These are phyloP conservation scores for Diaporthe sp. DNA, from an alignment of 2,329 filamentous ascomycete genomes.

Conservation along the genomic window DNA sequence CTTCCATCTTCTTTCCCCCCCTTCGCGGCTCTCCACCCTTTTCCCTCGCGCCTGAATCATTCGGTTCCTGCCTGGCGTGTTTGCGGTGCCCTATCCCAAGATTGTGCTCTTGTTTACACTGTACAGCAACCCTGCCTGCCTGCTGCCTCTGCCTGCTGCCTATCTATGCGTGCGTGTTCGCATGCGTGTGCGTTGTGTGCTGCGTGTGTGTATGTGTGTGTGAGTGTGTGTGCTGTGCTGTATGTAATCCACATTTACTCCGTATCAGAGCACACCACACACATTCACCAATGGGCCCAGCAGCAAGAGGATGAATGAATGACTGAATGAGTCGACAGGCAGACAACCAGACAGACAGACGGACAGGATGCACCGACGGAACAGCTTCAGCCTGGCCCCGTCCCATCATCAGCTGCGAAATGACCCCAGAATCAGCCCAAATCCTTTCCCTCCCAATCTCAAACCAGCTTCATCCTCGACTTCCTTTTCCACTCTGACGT, in stretches of 20 bases:
- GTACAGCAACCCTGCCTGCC: background rate
- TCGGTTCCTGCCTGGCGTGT: background rate
- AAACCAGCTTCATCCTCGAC: background rate
- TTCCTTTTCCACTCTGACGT: background rate
- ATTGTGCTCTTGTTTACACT: background rate
- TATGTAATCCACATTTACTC: constrained; percentile 20
- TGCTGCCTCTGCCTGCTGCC: background rate
- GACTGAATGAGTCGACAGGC: background rate
- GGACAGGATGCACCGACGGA: constrained; percentile 16
- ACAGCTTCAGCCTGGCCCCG: constrained; percentile 25
- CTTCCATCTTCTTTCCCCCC: background rate
- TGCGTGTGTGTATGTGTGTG: background rate
- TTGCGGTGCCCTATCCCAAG: background rate
- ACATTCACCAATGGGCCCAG: background rate
- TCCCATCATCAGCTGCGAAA: constrained; percentile 28
- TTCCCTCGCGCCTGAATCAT: constrained; percentile 15
- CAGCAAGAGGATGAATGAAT: background rate
- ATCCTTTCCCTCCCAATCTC: constrained; percentile 16
- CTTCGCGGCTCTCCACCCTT: background rate
- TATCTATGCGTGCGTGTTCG: background rate
- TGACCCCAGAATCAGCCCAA: constrained; percentile 22
- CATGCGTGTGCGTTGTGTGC: background rate
- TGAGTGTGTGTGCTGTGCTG: background rate
- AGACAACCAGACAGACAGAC: constrained; percentile 9
- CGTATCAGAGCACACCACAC: background rate